A percentile compares a stretch with the other conserved stretches of the same genome.
phyloP scores from a whole-genome alignment of 2,329 filamentous ascomycete species.

The Epichloe elymi region DNA sequence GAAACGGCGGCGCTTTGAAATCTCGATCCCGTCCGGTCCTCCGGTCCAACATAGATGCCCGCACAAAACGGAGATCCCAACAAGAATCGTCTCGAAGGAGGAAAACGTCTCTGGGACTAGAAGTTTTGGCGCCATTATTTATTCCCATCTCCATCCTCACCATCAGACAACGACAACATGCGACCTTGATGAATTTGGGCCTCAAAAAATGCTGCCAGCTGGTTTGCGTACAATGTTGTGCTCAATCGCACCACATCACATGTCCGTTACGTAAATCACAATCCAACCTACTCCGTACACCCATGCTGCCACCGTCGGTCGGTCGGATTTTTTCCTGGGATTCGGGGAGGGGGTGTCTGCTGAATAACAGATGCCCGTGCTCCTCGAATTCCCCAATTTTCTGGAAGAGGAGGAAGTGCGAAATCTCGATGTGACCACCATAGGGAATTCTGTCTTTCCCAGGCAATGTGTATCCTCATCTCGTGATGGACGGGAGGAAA shows the following conservation, averaged over 20 bases:
- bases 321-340: neutral
- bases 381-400: neutral
- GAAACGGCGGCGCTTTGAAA: conserved; percentile 2
- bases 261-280: no score
- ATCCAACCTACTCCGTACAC: no score
- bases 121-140: neutral
- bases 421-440: neutral
- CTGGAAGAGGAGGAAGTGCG: neutral
- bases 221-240: no score
- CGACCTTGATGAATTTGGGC: no score
- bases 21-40: conserved; percentile 6
- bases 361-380: neutral
- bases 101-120: neutral
- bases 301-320: no score
- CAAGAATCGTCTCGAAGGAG: neutral
- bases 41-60: conserved; percentile 4
- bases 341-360: neutral
- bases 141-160: neutral
- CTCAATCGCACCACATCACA: no score
- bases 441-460: neutral
- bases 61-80: conserved; percentile 7
- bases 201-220: no score
- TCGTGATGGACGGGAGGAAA: no score
- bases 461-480: neutral
- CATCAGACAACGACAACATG: no score